Evolutionary conservation across 148 eudicot genomes (phyloP).

Genomic region (Chenopodium quinoa): DNA sequence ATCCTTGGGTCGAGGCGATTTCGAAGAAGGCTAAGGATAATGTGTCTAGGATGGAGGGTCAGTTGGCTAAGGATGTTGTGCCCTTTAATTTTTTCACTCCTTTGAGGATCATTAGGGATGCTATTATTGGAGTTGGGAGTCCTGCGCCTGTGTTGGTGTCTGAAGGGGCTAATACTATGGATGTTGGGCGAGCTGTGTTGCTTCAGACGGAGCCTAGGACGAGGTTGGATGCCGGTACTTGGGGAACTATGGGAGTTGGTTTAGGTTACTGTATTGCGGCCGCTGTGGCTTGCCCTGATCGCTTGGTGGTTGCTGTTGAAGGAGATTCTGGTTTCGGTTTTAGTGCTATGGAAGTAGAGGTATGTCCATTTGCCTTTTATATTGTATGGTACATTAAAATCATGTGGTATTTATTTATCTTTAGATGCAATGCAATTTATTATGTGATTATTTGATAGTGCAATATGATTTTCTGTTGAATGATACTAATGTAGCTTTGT

Average conservation of each 20-base stretch:
- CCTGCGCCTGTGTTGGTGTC: slow-evolving; percentile 88
- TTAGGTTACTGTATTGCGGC: slow-evolving; percentile 98
- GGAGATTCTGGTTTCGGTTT: slow-evolving; percentile 98
- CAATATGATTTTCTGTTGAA: background rate
- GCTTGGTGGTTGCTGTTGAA: slow-evolving; percentile 98
- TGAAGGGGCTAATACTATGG: slow-evolving; percentile 98
- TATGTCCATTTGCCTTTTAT: slow-evolving; percentile 25
- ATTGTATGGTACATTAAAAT: background rate
- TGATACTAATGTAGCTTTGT: background rate
- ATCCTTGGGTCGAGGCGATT: slow-evolving; percentile 80
- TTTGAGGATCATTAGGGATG: slow-evolving; percentile 91
- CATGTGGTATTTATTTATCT: background rate
- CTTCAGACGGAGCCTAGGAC: slow-evolving; percentile 93
- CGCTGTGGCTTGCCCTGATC: slow-evolving; percentile 89
- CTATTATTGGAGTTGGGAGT: slow-evolving; percentile 62
- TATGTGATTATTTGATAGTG: background rate
- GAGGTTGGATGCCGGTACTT: slow-evolving; percentile 96
- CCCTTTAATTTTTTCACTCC: slow-evolving; percentile 92
- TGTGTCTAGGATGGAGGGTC: slow-evolving; percentile 79
- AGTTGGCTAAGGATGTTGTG: slow-evolving; percentile 78
- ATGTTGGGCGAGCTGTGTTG: slow-evolving; percentile 84
- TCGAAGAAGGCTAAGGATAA: slow-evolving; percentile 71
- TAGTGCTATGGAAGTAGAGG: slow-evolving; percentile 99
- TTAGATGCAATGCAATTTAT: background rate
- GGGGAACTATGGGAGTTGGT: slow-evolving; percentile 99